Conservation (phyloP, 768 basidiomycete species). For the Tricholoma matsutake region DNA sequence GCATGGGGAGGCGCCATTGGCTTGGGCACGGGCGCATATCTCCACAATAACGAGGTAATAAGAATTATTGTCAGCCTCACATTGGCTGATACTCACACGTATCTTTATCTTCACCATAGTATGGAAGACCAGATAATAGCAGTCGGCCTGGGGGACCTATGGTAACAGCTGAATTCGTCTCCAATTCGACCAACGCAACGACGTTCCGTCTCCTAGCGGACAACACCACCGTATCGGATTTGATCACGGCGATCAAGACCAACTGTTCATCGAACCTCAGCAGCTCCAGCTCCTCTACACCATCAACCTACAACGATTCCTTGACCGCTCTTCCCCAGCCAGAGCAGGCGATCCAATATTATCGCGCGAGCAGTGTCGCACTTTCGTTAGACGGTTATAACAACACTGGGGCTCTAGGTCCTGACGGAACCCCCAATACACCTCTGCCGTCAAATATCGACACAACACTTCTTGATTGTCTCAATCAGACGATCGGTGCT, state of each 20-base stretch:
- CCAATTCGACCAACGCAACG: conserved; percentile 28
- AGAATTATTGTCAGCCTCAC: no score
- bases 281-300: conserved; percentile 16
- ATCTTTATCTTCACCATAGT: conserved; percentile 25
- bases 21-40: conserved; percentile 16
- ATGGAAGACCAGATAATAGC: conserved; percentile 41
- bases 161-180: conserved; percentile 35
- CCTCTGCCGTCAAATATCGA: conserved; percentile 47
- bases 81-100: neutral
- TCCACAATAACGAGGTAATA: conserved; percentile 34
- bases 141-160: conserved; percentile 48
- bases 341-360: conserved; percentile 52
- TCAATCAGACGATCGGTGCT: conserved; percentile 52
- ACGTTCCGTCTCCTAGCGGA: conserved; percentile 45
- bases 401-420: conserved; percentile 45
- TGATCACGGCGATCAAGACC: conserved; percentile 34
- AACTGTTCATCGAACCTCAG: conserved; percentile 35
- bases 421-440: conserved; percentile 31
- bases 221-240: conserved; percentile 39
- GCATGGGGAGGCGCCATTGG: conserved; percentile 35
- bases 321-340: conserved; percentile 25
- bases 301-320: conserved; percentile 29
- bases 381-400: conserved; percentile 65
- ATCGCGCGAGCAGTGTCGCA: conserved; percentile 58
- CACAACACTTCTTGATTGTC: conserved; percentile 39